Percentiles rank a stretch among this genome's conserved stretches.
Conservation (phyloP, 1,284 basidiomycete species). For the Apiotrichum montevideense region DNA sequence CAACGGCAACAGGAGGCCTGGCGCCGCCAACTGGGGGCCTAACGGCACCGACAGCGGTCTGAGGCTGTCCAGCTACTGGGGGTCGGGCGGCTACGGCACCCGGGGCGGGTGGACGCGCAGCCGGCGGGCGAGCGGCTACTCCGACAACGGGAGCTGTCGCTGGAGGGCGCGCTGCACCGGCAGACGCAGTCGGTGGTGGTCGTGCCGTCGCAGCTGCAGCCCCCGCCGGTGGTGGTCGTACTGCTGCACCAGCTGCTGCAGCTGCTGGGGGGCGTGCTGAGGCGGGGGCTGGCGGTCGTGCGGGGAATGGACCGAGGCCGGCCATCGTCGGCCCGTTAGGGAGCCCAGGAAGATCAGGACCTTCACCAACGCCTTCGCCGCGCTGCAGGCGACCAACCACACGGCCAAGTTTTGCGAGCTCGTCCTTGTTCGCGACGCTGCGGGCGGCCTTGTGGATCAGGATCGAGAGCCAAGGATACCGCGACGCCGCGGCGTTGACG, state of each 20-base stretch:
- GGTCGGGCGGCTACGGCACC: not conserved
- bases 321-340: slow-evolving; percentile 8
- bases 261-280: not conserved
- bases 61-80: not conserved
- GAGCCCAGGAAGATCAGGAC: slow-evolving; percentile 13
- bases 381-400: slow-evolving; percentile 34
- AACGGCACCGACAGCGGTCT: not conserved
- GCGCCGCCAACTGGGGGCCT: not conserved
- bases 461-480: slow-evolving; percentile 37
- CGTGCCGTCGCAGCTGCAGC: not conserved
- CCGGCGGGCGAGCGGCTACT: not conserved
- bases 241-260: not conserved
- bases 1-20: not conserved
- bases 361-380: slow-evolving; percentile 26
- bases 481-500: slow-evolving; percentile 39
- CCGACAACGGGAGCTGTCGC: not conserved
- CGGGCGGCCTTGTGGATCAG: slow-evolving; percentile 45
- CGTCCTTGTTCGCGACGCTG: slow-evolving; percentile 37
- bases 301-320: slow-evolving; percentile 1
- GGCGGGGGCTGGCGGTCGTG: slow-evolving; percentile 1
- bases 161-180: not conserved
- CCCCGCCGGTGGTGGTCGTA: not conserved
- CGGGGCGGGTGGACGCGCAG: not conserved
- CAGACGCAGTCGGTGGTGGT: not conserved
- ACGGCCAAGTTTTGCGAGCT: slow-evolving; percentile 37